Evolutionary conservation across 768 basidiomycete genomes (phyloP), one percentile per base, ranked within the genome.

Genomic region (Pleurotus salmoneostramineus): DNA sequence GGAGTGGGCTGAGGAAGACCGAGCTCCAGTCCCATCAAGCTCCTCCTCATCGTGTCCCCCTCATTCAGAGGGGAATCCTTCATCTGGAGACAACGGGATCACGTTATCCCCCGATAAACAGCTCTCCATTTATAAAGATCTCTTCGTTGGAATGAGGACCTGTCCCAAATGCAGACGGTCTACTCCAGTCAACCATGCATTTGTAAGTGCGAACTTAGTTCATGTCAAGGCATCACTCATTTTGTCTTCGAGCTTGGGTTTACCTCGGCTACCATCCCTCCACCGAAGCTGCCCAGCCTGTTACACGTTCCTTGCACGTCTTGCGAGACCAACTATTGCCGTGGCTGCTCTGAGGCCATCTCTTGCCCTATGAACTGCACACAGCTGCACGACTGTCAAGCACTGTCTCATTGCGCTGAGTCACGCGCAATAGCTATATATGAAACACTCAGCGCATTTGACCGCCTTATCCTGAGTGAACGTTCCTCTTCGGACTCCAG

Each of bases 381-480:
- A 68, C 80, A 80, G 8, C 42, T 8, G n/a, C 64, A 61, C 3
- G 58, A 58, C 3, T 83, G 82, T 62, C 50, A 63, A 2, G 70
- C 77, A 40, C 48, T 68, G 33, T 64, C 64, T 3, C 83, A 82
- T 65, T 83, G 81, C 62, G 69, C 80, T 8, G 73, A 75, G 47
- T 71, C 69, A 0, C 77, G 82, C 33, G 78, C 77, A 7, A 72
- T 83, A n/a, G 81, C 80, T 4, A 63, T 83, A 15, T 83, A 79
- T 57, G 80, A 83, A 61, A 71, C 71, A 17, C 68, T 83, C 1
- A 77, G 77, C 27, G 78, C 72, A 7, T 78, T 84, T 58, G 82
- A 82, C 65, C 67, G 72, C n/a, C 70, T 75, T 32, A 77, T 73
- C 60, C 66, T 81, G 2, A 65, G 68, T 15, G 80, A 82, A 64